Evolutionary conservation across 2,329 filamentous ascomycete species (phyloP).

Genomic region (Ascochyta pisi): DNA sequence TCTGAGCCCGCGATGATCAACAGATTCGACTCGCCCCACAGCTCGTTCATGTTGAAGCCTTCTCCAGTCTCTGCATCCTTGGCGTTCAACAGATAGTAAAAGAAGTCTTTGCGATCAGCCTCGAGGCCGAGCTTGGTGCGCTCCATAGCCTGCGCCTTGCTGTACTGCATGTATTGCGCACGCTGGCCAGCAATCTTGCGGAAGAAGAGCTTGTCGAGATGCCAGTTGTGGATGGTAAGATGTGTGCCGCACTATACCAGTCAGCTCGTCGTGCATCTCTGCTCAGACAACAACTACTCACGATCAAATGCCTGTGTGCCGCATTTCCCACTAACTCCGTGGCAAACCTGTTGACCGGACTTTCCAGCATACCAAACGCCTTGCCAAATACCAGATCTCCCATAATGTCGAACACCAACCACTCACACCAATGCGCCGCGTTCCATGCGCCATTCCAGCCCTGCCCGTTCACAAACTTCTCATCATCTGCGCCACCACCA

Average conservation of each 20-base stretch:
- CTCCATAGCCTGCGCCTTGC: constrained; percentile 52
- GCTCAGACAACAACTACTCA: constrained; percentile 32
- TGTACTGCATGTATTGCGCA: constrained; percentile 53
- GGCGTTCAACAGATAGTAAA: constrained; percentile 56
- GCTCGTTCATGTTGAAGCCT: constrained; percentile 54
- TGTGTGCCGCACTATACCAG: constrained; percentile 50
- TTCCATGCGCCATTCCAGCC: constrained; percentile 55
- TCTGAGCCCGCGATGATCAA: constrained; percentile 59
- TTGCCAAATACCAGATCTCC: constrained; percentile 57
- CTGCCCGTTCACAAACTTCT: constrained; percentile 18
- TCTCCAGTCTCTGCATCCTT: constrained; percentile 56
- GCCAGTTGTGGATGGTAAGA: constrained; percentile 52
- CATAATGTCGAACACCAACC: constrained; percentile 61
- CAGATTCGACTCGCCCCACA: constrained; percentile 58
- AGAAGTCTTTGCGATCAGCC: constrained; percentile 55
- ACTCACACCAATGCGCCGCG: constrained; percentile 54
- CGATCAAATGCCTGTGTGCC: constrained; percentile 54
- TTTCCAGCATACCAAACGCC: constrained; percentile 53
- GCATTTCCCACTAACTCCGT: constrained; percentile 53
- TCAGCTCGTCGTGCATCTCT: constrained; percentile 27
- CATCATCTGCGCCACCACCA: constrained; percentile 17
- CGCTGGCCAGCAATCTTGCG: constrained; percentile 52
- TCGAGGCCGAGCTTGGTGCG: constrained; percentile 51
- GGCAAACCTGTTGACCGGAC: constrained; percentile 50
- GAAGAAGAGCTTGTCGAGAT: constrained; percentile 54